Conservation (phyloP, 2,329 filamentous ascomycete species). For the Scytalidium lignicola region DNA sequence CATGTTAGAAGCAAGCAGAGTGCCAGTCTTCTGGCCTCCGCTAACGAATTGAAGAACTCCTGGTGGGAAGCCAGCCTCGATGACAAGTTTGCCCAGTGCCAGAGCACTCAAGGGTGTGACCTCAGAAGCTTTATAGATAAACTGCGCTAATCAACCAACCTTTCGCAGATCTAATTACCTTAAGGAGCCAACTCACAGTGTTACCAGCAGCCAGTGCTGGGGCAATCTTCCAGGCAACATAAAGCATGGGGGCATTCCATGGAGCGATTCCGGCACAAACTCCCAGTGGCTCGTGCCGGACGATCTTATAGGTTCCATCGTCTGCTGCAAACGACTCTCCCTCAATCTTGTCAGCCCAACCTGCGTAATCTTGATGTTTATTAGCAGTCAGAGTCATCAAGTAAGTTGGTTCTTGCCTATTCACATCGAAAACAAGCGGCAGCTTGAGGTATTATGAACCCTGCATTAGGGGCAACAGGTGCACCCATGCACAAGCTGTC, state of each 20-base stretch:
- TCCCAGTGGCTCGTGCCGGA: constrained; percentile 32
- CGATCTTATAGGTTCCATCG: constrained; percentile 37
- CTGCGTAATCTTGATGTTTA: constrained; percentile 26
- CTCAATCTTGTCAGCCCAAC: constrained; percentile 33
- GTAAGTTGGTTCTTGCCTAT: constrained; percentile 21
- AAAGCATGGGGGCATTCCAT: constrained; percentile 47
- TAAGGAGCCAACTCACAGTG: constrained; percentile 22
- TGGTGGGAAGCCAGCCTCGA: constrained; percentile 24
- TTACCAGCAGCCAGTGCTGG: constrained; percentile 56
- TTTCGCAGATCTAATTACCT: background rate
- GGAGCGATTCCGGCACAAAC: constrained; percentile 51
- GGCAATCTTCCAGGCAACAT: constrained; percentile 49
- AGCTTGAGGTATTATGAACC: constrained; percentile 33
- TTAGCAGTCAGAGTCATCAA: background rate
- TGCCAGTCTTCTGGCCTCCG: constrained; percentile 34
- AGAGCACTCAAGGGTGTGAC: constrained; percentile 51
- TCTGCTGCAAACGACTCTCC: constrained; percentile 35
- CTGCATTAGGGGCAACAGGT: constrained; percentile 36
- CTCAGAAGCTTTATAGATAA: constrained; percentile 58
- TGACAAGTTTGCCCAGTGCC: constrained; percentile 33
- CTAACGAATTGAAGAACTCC: constrained; percentile 34
- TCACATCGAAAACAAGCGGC: constrained; percentile 18
- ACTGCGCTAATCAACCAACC: constrained; percentile 12
- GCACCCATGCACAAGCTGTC: constrained; percentile 41
- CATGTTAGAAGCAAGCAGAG: constrained; percentile 32